Evolutionary conservation across 2,329 filamentous ascomycete genomes (phyloP), one percentile per base, ranked within the genome.

Genomic region (Stachybotrys chartarum): DNA sequence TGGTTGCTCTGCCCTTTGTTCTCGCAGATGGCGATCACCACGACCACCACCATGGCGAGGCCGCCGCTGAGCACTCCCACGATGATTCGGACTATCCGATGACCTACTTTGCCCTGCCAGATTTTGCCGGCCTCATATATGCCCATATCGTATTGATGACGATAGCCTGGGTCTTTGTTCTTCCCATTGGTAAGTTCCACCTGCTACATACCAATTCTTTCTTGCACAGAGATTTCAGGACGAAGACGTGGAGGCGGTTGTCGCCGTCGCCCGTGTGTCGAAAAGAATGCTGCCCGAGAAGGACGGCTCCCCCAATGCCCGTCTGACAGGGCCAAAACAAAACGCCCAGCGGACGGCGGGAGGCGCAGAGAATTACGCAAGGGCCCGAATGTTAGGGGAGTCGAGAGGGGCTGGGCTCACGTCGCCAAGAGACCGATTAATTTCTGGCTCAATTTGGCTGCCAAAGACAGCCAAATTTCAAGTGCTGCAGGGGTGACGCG

Each of bases 141-240:
- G 80, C 81, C 56, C 90, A 94, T 65, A 86, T 92, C 55, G 74
- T 71, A 6, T 73, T 90, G 50, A 91, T 91, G 85, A 72, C 84
- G 2, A 55, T 88, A 8, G 82, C 81, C 8, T 94, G 90, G 90
- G 78, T 88, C 42, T 78, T 92, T 54, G 66, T 88, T 51, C 77
- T 93, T 54, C 90, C 90, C 52, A 70, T 87, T 57, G 86, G 89
- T 88, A 77, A 74, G 84, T 74, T 55, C 24, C 52, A 24, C 52
- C 14, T 24, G 24, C 24, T 24, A 4, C 4, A 24, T 24, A 24
- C 24, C 24, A 24, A 35, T 54, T 54, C 18, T 16, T 54, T 30
- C 16, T 32, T 30, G 30, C 12, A 10, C 12, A 5, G 30, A 12
- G n/a, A 16, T 45, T 45, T 12, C n/a, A 45, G 42, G 42, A 45